Conservation (phyloP, 768 basidiomycete genomes). For the Psilocybe sp. region DNA sequence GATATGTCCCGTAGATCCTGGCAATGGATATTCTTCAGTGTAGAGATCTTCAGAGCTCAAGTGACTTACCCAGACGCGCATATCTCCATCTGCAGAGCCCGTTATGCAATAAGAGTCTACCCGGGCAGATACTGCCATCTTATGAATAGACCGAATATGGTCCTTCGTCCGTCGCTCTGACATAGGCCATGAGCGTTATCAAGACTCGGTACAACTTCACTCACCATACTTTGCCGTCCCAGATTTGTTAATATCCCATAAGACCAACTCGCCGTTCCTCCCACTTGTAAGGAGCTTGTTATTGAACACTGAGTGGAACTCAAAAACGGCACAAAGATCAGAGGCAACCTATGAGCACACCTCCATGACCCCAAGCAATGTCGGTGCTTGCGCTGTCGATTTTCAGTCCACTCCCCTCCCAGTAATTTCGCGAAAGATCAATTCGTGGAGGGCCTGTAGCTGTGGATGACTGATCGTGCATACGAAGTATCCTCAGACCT, state of each 20-base stretch:
- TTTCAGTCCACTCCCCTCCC: constrained; percentile 77
- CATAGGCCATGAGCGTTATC: neutral
- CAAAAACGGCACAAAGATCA: constrained; percentile 6
- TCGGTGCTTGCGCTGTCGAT: constrained; percentile 77
- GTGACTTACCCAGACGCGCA: constrained; percentile 72
- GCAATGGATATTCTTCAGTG: neutral
- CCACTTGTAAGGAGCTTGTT: constrained; percentile 81
- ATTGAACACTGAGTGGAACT: constrained; percentile 49
- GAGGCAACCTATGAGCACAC: constrained; percentile 33
- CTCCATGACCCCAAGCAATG: constrained; percentile 74
- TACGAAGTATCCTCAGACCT: constrained; percentile 61
- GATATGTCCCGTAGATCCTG: constrained; percentile 75
- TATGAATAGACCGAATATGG: constrained; percentile 71
- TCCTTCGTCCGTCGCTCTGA: constrained; percentile 65
- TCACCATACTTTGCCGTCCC: constrained; percentile 70
- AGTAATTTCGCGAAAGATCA: constrained; percentile 74
- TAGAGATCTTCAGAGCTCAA: neutral
- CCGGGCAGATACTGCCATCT: constrained; percentile 63
- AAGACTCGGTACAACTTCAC: constrained; percentile 12
- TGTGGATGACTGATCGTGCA: constrained; percentile 48
- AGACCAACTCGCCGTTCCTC: constrained; percentile 76
- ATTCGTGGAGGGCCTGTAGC: constrained; percentile 65
- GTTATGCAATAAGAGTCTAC: constrained; percentile 74
- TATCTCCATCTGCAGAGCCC: constrained; percentile 76
- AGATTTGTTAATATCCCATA: constrained; percentile 76